These are phyloP conservation scores for Colletotrichum australisinense DNA, from an alignment of 2,329 filamentous ascomycete genomes.

Conservation along the genomic window DNA sequence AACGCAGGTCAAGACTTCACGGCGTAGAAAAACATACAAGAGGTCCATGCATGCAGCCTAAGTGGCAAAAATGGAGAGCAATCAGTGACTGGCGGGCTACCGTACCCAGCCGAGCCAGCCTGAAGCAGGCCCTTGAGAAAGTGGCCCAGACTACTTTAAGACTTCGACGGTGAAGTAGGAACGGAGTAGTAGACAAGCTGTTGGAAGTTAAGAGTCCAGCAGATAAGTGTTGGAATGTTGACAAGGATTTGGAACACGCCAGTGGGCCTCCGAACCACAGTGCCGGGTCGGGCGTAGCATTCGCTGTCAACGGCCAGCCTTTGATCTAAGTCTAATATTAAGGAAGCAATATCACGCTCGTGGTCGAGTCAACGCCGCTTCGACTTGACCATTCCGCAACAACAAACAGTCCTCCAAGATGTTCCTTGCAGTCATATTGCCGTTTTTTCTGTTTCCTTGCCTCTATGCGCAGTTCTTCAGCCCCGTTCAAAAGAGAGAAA, in stretches of 20 bases:
- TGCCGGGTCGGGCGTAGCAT: not conserved
- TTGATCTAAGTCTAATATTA: not conserved
- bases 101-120: not conserved
- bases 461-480: slow-evolving; percentile 14
- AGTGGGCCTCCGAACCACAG: not conserved
- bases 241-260: not conserved
- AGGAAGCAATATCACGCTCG: not conserved
- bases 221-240: not conserved
- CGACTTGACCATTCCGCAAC: not conserved
- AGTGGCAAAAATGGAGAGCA: not conserved
- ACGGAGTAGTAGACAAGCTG: not conserved
- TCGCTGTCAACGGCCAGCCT: not conserved
- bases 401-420: not conserved
- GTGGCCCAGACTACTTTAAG: not conserved
- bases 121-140: not conserved
- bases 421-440: not conserved
- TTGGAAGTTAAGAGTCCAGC: not conserved
- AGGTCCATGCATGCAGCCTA: not conserved
- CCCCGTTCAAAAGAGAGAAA: not conserved
- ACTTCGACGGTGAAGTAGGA: not conserved
- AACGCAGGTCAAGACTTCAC: not conserved
- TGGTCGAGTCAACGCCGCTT: not conserved
- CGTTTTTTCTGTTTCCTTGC: not conserved
- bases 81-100: not conserved
- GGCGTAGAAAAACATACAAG: not conserved